Evolutionary conservation across 805 yeast genomes (phyloP), one percentile per base, ranked within the genome.

Genomic region (Cyberlindnera japonica): DNA sequence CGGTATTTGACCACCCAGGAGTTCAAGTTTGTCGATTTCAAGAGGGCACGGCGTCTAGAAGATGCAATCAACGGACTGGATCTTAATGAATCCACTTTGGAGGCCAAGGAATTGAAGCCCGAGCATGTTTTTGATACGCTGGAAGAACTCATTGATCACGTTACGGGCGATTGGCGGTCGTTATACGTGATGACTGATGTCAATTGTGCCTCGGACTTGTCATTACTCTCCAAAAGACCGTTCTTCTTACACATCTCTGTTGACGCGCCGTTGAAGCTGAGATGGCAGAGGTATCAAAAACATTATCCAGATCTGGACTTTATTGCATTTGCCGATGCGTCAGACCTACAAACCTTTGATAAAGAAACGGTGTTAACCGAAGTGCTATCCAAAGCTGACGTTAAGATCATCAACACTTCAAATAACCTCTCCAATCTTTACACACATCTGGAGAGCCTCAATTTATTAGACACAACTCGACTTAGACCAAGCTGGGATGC

Each of bases 401-500:
- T 83, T 19, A 77, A 74, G 37, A 67, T 87, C 38, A 67, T 79
- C 44, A 83, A 84, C 62, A 65, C 67, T 17, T 55, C 71, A 4
- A 50, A 43, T 12, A 49, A 72, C 39, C 44, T 65, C 4, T 62
- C 55, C 18, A 61, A 63, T 13, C 61, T 79, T 14, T 61, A 63
- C 37, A 45, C 52, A 0, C 63, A 64, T 22, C 61, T 80, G 2
- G 52, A 63, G n/a, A 47, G 57, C 7, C 53, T 77, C 11, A 58
- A 77, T 42, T 49, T 80, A 9, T 43, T 60, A 43, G 81, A 87
- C 37, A 60, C 67, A 16, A 65, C 77, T 16, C 65, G 95, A 25
- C 67, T 87, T 24, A 67, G 99, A 41, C 99, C 99, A 1, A 76
- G 81, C 4, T 93, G 99, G 99, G 99, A 93, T 59, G 75, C 91